Evolutionary conservation across 2,329 filamentous ascomycete species (phyloP), one percentile per base, ranked within the genome.

Genomic region (Aspergillus tamarii): DNA sequence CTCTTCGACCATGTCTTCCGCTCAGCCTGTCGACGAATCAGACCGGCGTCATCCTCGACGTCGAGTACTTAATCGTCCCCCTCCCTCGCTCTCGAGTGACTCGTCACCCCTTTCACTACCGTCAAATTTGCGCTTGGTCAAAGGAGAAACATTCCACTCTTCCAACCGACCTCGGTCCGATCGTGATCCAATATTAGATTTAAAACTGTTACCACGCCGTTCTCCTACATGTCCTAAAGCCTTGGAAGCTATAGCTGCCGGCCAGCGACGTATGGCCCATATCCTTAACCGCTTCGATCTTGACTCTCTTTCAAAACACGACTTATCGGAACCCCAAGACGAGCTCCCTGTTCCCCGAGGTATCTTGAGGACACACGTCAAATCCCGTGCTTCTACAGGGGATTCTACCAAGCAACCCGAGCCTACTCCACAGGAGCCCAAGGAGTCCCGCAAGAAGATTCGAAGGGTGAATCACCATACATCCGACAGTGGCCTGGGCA

Each of bases 401-500:
- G 83, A 63, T 52, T 59, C 67, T 66, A 69, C 74, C 79, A 65
- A 72, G 55, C 58, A 63, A 46, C 43, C 50, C 12, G 54, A 62
- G 65, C 71, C 59, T 69, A 63, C 55, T 58, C 73, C 59, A 39
- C 61, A 58, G 83, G 67, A 73, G 74, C 64, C 83, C 84, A 76
- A 72, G 58, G 66, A 56, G 32, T 23, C 56, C 36, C 59, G 48
- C 34, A 45, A 39, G 30, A 69, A 64, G 58, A 36, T 58, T 54
- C 65, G 64, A 43, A 56, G 61, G 58, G 66, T 57, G 43, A 85
- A 89, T 74, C 86, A 88, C 73, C 90, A 93, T 79, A 87, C 87
- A 64, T 95, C 92, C 19, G 94, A 97, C 81, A 96, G 93, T 76
- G 94, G 93, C 60, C 84, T 97, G 67, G 94, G 94, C 59, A 91